Percentiles rank a stretch among this genome's conserved stretches.
Conservation (phyloP, 257 asterid species). For the Echium plantagineum region DNA sequence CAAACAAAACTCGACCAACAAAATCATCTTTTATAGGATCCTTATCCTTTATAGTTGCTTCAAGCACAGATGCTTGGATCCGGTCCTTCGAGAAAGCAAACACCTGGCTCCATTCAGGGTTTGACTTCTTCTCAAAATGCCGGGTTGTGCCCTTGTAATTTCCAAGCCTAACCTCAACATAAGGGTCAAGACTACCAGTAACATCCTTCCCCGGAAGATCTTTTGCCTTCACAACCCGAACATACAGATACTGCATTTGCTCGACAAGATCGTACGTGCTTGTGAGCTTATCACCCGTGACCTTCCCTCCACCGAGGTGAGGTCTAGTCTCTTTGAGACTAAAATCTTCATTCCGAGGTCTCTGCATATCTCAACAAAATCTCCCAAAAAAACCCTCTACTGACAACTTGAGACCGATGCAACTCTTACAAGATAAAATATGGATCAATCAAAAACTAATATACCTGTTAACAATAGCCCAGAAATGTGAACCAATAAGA, state of each 20-base stretch:
- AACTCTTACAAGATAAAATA: too few species aligned
- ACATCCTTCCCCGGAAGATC: slow-evolving; percentile 56
- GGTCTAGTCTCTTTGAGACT: slow-evolving; percentile 50
- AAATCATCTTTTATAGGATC: slow-evolving; percentile 55
- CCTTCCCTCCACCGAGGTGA: slow-evolving; percentile 64
- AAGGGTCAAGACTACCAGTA: slow-evolving; percentile 57
- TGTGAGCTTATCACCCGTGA: slow-evolving; percentile 50
- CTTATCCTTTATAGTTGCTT: slow-evolving; percentile 53
- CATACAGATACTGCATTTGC: slow-evolving; percentile 71
- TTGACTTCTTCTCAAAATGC: slow-evolving; percentile 52
- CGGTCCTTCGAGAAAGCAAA: slow-evolving; percentile 65
- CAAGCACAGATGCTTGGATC: slow-evolving; percentile 47
- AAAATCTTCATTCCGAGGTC: slow-evolving; percentile 51
- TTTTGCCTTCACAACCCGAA: slow-evolving; percentile 59
- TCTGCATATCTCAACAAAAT: slow-evolving; percentile 19
- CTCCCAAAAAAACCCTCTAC: neutral
- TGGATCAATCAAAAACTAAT: neutral
- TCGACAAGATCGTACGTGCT: slow-evolving; percentile 73
- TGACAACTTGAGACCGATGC: neutral
- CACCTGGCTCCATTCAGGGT: slow-evolving; percentile 65
- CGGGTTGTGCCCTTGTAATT: slow-evolving; percentile 59
- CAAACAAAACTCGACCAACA: slow-evolving; percentile 44
- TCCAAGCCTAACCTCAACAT: slow-evolving; percentile 54
- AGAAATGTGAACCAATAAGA: too few species aligned
- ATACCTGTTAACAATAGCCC: too few species aligned